Evolutionary conservation across 2,329 filamentous ascomycete genomes (phyloP).

Genomic region (Ceratocystis diversiconidia): DNA sequence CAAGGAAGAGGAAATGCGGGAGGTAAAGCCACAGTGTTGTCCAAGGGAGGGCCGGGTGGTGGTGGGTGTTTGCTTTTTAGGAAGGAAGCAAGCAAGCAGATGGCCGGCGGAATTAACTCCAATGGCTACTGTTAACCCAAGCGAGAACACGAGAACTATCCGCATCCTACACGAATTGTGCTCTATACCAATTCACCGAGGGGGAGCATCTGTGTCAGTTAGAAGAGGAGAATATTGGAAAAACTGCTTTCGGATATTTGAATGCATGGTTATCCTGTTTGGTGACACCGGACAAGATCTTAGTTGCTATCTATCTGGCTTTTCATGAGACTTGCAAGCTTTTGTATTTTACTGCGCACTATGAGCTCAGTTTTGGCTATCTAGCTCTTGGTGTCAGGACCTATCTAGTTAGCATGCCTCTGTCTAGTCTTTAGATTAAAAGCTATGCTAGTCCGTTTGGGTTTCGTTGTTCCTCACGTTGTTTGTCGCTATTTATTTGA

Average conservation of each 20-base stretch:
- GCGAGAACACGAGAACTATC: neutral
- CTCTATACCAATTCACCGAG: too few species aligned
- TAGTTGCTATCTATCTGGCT: neutral
- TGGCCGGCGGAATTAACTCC: neutral
- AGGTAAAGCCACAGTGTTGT: neutral
- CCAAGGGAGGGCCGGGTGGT: neutral
- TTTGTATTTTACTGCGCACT: neutral
- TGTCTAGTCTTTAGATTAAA: conserved; percentile 1
- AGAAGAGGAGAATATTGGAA: neutral
- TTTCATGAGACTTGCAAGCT: neutral
- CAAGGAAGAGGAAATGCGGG: neutral
- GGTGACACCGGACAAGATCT: neutral
- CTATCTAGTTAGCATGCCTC: neutral
- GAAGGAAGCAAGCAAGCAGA: neutral
- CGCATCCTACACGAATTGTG: neutral
- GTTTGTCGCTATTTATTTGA: neutral
- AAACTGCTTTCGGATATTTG: neutral
- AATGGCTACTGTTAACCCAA: neutral
- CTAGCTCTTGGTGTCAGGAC: neutral
- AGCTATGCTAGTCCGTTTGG: neutral
- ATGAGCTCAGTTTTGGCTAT: neutral
- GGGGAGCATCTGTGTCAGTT: neutral
- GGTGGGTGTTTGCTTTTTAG: neutral
- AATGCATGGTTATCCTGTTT: neutral
- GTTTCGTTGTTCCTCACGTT: neutral